Percentiles rank a stretch among this genome's conserved stretches.
Evolutionary conservation across 2,329 filamentous ascomycete genomes (phyloP).

Genomic region (Colletotrichum endophyticum): DNA sequence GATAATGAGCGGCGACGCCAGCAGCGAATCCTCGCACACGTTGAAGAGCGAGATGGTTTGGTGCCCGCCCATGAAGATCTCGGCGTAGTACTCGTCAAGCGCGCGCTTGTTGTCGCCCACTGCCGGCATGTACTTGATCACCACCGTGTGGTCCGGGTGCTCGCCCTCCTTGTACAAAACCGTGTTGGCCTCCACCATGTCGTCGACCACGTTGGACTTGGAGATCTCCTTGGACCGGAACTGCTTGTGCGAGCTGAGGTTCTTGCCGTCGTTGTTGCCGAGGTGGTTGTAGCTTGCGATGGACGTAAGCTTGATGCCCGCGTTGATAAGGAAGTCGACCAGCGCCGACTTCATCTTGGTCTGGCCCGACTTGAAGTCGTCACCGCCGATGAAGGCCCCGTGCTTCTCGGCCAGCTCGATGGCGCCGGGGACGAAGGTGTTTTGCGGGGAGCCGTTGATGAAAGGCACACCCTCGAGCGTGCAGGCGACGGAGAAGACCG

Average conservation of each 20-base stretch:
- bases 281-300: constrained; percentile 99
- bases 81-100: constrained; percentile 97
- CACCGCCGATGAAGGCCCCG: constrained; percentile 90
- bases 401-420: constrained; percentile 88
- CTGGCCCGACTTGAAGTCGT: constrained; percentile 99
- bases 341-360: constrained; percentile 99
- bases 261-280: constrained; percentile 99
- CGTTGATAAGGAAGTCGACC: constrained; percentile 97
- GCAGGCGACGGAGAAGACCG: constrained; percentile 92
- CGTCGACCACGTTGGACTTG: constrained; percentile 98
- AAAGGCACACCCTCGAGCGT: constrained; percentile 91
- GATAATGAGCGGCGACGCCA: constrained; percentile 96
- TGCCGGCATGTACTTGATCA: constrained; percentile 99
- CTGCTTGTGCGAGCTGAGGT: constrained; percentile 95
- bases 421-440: constrained; percentile 95
- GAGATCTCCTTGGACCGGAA: constrained; percentile 99
- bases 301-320: constrained; percentile 97
- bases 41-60: constrained; percentile 98
- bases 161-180: constrained; percentile 91
- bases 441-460: constrained; percentile 99
- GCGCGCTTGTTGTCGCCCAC: constrained; percentile 99
- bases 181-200: constrained; percentile 97
- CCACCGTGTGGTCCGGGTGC: constrained; percentile 96
- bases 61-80: constrained; percentile 98
- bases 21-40: constrained; percentile 96